Conservation (phyloP, 345 rosid genomes). For the Rhodamnia argentea region DNA sequence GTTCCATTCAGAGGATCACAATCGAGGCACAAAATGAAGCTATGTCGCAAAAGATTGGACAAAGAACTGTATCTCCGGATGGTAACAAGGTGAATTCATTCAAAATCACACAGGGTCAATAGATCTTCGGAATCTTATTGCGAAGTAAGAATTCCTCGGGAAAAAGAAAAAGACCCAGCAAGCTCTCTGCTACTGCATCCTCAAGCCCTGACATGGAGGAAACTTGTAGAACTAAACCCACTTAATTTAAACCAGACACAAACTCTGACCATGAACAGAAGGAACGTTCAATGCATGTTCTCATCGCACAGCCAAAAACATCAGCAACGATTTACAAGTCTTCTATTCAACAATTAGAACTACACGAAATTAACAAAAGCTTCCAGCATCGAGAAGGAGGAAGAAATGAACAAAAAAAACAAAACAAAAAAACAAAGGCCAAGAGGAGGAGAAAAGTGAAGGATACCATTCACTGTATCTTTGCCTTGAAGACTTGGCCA, state of each 20-base stretch:
- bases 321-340: background rate
- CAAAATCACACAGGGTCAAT: background rate
- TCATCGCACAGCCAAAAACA: background rate
- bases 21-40: background rate
- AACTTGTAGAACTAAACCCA: background rate
- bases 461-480: constrained; percentile 78
- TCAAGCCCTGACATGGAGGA: background rate
- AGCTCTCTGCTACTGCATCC: background rate
- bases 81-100: background rate
- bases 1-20: background rate
- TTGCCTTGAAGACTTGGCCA: constrained; percentile 77
- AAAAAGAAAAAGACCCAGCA: background rate
- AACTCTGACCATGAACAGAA: background rate
- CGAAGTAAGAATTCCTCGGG: background rate
- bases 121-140: background rate
- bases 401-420: background rate
- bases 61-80: background rate
- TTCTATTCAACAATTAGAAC: background rate
- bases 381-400: background rate
- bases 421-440: too few species aligned
- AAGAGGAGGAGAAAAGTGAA: background rate
- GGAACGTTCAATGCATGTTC: background rate
- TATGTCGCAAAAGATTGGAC: background rate
- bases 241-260: background rate
- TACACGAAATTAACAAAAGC: background rate